Evolutionary conservation across 306 rosid genomes (phyloP), one percentile per base, ranked within the genome.

Genomic region (Sophora flavescens): DNA sequence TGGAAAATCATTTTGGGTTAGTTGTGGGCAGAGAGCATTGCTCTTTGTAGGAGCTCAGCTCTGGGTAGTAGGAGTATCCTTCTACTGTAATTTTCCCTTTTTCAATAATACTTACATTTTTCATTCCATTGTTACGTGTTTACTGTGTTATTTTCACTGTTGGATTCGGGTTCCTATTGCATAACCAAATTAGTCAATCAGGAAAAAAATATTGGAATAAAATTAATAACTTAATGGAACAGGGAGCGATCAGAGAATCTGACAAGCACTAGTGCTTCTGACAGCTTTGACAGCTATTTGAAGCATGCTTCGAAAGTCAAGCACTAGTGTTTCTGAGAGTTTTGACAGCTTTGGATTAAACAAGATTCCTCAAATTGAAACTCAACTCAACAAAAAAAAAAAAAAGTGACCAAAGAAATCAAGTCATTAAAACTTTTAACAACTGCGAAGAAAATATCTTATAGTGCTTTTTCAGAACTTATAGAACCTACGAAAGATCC

Each of bases 351-450:
- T 78, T 14, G 36, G 44, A 48, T 50, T 62, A 61, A 36, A 48
- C 8, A 48, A 22, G 63, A 41, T 47, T 22, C 4, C 56, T 33
- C 16, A 32, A 45, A 69, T 18, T 78, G 18, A 69, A 60, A 60
- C 44, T 39, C 10, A 41, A 41, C 45, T 57, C 22, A 22, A 22
- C 0, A 22, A 22, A 22, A 22, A 8, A 8, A 41, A 41, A 41
- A 8, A 9, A 41, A 41, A 9, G 16, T 70, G 17, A 13, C 9
- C 9, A 0, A 65, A 41, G 12, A 44, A 22, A 74, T 61, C 6
- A 33, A 33, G 42, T 59, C 33, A 36, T 47, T 16, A 26, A 15
- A 64, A 52, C 7, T 6, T 38, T 41, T 13, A 36, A 59, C 17
- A 70, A 38, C 45, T 14, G 35, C 10, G 3, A 36, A 70, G 22